phyloP scores from a whole-genome alignment of 2,329 filamentous ascomycete genomes.

The Trichothecium roseum region DNA sequence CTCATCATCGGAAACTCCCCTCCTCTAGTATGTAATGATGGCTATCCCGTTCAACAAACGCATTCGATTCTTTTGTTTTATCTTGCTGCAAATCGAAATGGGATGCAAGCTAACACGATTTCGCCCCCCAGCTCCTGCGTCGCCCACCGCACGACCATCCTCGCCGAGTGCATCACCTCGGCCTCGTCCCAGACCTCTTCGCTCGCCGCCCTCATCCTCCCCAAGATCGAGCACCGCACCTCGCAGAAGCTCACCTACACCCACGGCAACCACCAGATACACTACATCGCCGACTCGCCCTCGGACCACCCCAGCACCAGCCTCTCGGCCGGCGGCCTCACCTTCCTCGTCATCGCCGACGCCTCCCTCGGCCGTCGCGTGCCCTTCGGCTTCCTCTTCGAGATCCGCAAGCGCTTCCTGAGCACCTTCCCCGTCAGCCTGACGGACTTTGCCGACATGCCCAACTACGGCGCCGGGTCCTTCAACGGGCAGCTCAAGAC shows the following conservation, averaged over 20 bases:
- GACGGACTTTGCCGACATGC: conserved; percentile 54
- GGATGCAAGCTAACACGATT: no score
- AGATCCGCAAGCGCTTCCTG: conserved; percentile 83
- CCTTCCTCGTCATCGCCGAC: conserved; percentile 83
- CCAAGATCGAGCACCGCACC: conserved; percentile 75
- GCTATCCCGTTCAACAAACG: neutral
- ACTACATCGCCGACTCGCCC: conserved; percentile 84
- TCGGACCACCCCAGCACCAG: conserved; percentile 44
- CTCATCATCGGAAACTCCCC: conserved; percentile 56
- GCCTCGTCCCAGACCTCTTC: conserved; percentile 74
- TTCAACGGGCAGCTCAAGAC: conserved; percentile 74
- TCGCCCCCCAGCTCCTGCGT: conserved; percentile 84
- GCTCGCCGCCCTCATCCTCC: conserved; percentile 86
- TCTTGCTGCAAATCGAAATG: no score
- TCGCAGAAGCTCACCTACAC: conserved; percentile 91
- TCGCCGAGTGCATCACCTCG: conserved; percentile 83
- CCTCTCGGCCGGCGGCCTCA: conserved; percentile 67
- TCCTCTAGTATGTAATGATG: conserved; percentile 56
- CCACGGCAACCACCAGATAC: conserved; percentile 83
- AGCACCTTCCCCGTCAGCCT: conserved; percentile 44
- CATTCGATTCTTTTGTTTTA: neutral
- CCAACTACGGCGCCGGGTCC: conserved; percentile 78
- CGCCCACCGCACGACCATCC: conserved; percentile 84
- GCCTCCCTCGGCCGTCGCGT: conserved; percentile 74
- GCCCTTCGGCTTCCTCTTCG: conserved; percentile 84